Base-by-base conservation (phyloP, 2,329 filamentous ascomycete species). In the Aureobasidium melanogenum region DNA sequence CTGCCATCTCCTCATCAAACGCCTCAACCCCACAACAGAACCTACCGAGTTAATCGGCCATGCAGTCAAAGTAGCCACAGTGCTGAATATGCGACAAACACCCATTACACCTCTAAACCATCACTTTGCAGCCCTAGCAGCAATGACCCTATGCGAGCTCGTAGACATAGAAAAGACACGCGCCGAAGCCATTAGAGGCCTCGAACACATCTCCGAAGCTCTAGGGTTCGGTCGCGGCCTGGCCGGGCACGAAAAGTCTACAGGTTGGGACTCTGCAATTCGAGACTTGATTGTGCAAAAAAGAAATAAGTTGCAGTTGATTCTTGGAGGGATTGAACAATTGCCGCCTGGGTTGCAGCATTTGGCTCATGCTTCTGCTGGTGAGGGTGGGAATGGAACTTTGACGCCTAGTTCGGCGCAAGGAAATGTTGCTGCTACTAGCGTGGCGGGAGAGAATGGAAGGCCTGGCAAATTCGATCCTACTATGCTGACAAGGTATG, bases 71-170 rank as follows among this genome's bases (percentile, higher is more conserved):
- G 78, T 85, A 5, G 78, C 82, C 41, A 76, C 76, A n/a, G 77
- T 88, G 54, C 75, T 89, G 34, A 78, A 82, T 7, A 75, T 76
- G 32, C 82, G 82, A 43, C 71, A 79, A 4, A 79, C 81, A 50
- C 73, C 85, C 8, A 75, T 83, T 48, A 86, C 80, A 58, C 87
- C 87, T 0, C 74, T 90, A 47, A 84, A 84, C 60, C 84, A 89
- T 68, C 85, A 90, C 68, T 87, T 87, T 65, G 80, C 81, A 59
- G 80, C 79, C 14, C 76, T 89, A 10, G 79, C 81, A 1, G 77
- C 82, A 12, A 76, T 88, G 67, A 81, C 82, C n/a, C 75, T 91
- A 4, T 73, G 83, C 51, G 83, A 86, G 65, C 76, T 89, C 36
- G 74, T 75, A 34, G 82, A 81, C 66, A 73, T 81, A 9, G 80